phyloP scores from a whole-genome alignment of 2,329 filamentous ascomycete genomes.

The Hymenoscyphus fraxineus region DNA sequence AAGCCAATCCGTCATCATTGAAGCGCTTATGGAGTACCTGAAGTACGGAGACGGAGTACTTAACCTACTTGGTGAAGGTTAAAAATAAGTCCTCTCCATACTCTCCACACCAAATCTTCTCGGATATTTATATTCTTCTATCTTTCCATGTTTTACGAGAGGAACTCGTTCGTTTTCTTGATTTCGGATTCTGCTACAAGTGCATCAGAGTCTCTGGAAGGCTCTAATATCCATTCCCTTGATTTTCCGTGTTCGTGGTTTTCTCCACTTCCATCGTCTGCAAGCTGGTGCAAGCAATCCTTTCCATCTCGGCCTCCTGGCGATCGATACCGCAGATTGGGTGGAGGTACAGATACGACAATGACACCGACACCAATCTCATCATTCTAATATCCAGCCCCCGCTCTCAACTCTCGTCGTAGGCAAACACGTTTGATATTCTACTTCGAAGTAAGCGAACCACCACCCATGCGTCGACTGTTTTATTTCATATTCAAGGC shows the following conservation, averaged over 20 bases:
- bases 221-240: not conserved
- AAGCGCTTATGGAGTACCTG: not conserved
- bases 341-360: no score
- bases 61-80: not conserved
- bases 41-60: no score
- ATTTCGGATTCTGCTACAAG: not conserved
- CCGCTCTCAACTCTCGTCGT: not conserved
- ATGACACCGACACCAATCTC: no score
- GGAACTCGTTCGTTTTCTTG: not conserved
- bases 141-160: not conserved
- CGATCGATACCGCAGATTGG: no score
- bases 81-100: slow-evolving; percentile 1
- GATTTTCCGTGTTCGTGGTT: not conserved
- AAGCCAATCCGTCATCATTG: not conserved
- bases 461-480: not conserved
- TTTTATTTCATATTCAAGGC: not conserved
- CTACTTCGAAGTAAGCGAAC: not conserved
- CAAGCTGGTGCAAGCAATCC: not conserved
- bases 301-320: no score
- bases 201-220: not conserved
- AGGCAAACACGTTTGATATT: not conserved
- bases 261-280: not conserved
- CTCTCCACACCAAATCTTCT: not conserved
- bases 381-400: no score
- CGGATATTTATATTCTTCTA: not conserved